A percentile compares a stretch with the other conserved stretches of the same genome.
Conservation (phyloP, 2,329 filamentous ascomycete genomes). For the Nemania diffusa region DNA sequence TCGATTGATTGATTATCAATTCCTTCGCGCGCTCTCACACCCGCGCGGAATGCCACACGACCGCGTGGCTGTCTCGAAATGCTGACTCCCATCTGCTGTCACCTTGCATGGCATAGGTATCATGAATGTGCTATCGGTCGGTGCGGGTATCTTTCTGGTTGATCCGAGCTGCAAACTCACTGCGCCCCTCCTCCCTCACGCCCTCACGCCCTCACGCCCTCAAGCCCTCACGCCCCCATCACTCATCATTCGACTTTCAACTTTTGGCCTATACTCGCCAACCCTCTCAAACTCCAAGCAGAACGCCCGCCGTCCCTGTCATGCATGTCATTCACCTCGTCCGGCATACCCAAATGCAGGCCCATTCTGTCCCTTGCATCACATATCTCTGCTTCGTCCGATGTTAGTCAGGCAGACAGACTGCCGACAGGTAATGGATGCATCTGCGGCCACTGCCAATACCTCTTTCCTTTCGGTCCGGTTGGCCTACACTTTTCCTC, state of each 20-base stretch:
- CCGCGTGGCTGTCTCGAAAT: constrained; percentile 36
- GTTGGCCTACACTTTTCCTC: constrained; percentile 12
- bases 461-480: constrained; percentile 28
- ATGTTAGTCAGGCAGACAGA: constrained; percentile 22
- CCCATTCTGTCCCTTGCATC: constrained; percentile 30
- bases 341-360: constrained; percentile 12
- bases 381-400: constrained; percentile 6
- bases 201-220: constrained; percentile 22
- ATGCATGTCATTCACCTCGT: constrained; percentile 24
- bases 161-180: constrained; percentile 12
- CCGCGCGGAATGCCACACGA: constrained; percentile 31
- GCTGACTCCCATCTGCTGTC: constrained; percentile 13
- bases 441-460: neutral
- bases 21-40: constrained; percentile 4
- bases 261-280: constrained; percentile 10
- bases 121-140: constrained; percentile 23
- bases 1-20: neutral
- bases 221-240: neutral
- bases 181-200: constrained; percentile 21
- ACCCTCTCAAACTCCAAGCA: neutral
- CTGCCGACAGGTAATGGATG: constrained; percentile 14
- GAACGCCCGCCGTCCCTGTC: constrained; percentile 7
- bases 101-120: constrained; percentile 21
- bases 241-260: constrained; percentile 11
- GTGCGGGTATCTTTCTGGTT: constrained; percentile 4